Evolutionary conservation across 2,329 filamentous ascomycete genomes (phyloP), one percentile per base, ranked within the genome.

Genomic region (Cladosporium cucumerinum): DNA sequence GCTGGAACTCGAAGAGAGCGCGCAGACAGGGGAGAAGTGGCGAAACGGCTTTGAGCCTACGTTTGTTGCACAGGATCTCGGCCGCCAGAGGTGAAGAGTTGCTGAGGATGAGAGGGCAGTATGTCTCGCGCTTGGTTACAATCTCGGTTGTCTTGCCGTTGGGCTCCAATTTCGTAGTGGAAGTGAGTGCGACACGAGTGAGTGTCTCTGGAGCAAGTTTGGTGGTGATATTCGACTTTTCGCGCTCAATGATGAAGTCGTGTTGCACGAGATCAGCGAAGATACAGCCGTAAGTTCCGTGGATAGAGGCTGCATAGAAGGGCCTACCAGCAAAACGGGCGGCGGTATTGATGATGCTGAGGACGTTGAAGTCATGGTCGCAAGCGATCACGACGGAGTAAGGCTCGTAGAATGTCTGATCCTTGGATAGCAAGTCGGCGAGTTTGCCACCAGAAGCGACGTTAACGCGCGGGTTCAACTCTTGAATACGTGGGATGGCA

Each of bases 211-310:
- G 79, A 0, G 87, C 89, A 21, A 67, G 70, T 8, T 69, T 64
- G 0, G 84, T 82, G 23, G 86, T 75, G 14, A 91, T 81, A 73
- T 98, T 98, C 65, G 90, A 88, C 68, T 89, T 88, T 67, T 92
- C 87, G 65, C 95, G 89, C 80, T 96, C 89, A 67, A 99, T 89
- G 66, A 95, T 87, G 74, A 92, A 99, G 72, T 93, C 89, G 77
- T 99, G 95, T 72, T 89, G 85, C 70, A 97, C 92, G 25, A 99
- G 84, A 76, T 99, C 95, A 65, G 91, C 90, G 76, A 99, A 99
- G 69, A 97, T 90, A 80, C 92, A 99, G 64, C 95, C 95, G 76
- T 96, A 98, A 75, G 97, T 85, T 57, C 95, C 95, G 75, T 97
- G 92, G 2, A 90, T 87, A 59, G 88, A 89, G 39, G 93, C 91